Percentiles rank a stretch among this genome's conserved stretches.
These are phyloP conservation scores for Rhytidhysteron rufulum DNA, from an alignment of 2,329 filamentous ascomycete genomes.

Conservation along the genomic window DNA sequence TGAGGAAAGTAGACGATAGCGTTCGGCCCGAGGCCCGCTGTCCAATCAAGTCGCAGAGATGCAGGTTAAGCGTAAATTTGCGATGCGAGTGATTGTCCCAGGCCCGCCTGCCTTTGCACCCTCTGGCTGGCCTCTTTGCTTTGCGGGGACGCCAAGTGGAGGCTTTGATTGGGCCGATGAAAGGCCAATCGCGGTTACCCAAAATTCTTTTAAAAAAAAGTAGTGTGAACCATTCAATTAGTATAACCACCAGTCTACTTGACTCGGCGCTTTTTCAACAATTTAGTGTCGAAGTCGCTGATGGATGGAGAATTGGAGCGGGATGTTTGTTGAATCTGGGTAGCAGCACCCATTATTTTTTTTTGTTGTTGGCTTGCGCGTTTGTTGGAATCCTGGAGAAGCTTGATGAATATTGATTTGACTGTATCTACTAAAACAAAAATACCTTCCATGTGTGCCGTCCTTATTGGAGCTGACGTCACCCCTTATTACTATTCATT, in stretches of 20 bases:
- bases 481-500: too few species aligned
- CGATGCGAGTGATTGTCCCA: not conserved
- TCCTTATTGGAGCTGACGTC: too few species aligned
- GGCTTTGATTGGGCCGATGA: not conserved
- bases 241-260: too few species aligned
- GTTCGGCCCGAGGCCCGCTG: slow-evolving; percentile 1
- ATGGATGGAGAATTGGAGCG: not conserved
- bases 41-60: slow-evolving; percentile 2
- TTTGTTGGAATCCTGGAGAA: not conserved
- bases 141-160: too few species aligned
- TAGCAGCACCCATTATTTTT: too few species aligned
- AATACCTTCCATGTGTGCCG: too few species aligned
- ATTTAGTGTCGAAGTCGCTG: too few species aligned
- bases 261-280: too few species aligned
- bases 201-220: not conserved
- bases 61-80: not conserved
- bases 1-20: not conserved
- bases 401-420: too few species aligned
- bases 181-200: slow-evolving; percentile 11
- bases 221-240: too few species aligned
- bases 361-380: not conserved
- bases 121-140: slow-evolving; percentile 7
- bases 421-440: too few species aligned
- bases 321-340: too few species aligned
- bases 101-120: slow-evolving; percentile 1